A percentile compares a stretch with the other conserved stretches of the same genome.
Evolutionary conservation across 1,284 basidiomycete genomes (phyloP).

Genomic region (Pseudozyma pruni): DNA sequence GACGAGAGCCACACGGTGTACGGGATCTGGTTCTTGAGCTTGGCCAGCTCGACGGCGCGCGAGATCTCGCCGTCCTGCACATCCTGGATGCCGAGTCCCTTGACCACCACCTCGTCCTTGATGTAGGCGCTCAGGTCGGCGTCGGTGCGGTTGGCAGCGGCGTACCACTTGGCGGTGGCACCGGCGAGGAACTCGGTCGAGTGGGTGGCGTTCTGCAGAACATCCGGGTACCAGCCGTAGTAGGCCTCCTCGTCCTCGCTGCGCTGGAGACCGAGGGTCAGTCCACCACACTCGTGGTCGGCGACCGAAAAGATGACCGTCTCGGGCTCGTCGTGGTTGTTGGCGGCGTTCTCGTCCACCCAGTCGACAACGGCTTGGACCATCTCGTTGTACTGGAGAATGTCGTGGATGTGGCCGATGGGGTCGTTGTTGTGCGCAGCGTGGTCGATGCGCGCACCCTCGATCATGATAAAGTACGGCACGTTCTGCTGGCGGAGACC

Average conservation of each 20-base stretch:
- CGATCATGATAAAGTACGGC: constrained; percentile 67
- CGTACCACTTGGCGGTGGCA: constrained; percentile 45
- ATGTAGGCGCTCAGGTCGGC: constrained; percentile 53
- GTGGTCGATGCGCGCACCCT: constrained; percentile 63
- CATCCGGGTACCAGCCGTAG: constrained; percentile 61
- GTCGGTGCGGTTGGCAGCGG: constrained; percentile 52
- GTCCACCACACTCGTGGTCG: constrained; percentile 66
- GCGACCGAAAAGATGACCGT: constrained; percentile 60
- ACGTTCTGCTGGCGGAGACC: constrained; percentile 55
- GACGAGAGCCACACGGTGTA: constrained; percentile 43
- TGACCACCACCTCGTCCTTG: constrained; percentile 38
- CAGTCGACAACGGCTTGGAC: constrained; percentile 51
- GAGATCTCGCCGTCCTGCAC: constrained; percentile 52
- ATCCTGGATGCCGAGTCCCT: constrained; percentile 47
- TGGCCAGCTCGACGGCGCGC: constrained; percentile 41
- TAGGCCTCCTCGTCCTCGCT: constrained; percentile 44
- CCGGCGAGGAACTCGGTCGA: constrained; percentile 61
- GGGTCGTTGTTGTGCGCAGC: constrained; percentile 67
- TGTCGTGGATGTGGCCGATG: constrained; percentile 64
- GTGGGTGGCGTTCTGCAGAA: constrained; percentile 57
- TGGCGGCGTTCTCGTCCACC: constrained; percentile 50
- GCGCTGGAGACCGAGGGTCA: constrained; percentile 55
- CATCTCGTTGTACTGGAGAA: constrained; percentile 61
- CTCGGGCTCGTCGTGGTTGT: constrained; percentile 42
- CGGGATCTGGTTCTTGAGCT: constrained; percentile 40